phyloP scores from a whole-genome alignment of 805 yeast genomes.

The Candida railenensis region DNA sequence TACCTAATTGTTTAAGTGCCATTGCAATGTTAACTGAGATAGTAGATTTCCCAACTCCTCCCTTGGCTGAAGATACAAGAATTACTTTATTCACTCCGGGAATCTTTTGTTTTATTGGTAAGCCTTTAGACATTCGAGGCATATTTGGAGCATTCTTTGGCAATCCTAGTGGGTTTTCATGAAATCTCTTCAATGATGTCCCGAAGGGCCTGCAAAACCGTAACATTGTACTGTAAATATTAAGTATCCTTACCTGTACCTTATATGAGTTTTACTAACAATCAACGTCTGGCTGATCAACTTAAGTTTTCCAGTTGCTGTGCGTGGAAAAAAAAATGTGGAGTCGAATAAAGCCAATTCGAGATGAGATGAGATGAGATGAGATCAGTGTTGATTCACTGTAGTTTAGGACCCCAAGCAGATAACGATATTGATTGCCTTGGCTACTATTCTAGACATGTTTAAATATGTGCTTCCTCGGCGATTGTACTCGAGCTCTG shows the following conservation, averaged over 20 bases:
- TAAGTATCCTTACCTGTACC: too few relatives aligned
- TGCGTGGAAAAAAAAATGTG: background rate
- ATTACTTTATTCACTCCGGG: constrained; percentile 62
- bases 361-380: background rate
- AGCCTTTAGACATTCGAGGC: constrained; percentile 47
- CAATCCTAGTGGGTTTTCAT: constrained; percentile 43
- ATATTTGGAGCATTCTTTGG: constrained; percentile 21
- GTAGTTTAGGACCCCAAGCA: too few relatives aligned
- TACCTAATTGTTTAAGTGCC: constrained; percentile 52
- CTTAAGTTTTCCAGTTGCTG: background rate
- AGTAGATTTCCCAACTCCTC: constrained; percentile 82
- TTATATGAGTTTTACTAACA: too few relatives aligned
- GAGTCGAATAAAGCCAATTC: too few relatives aligned
- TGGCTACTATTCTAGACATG: background rate
- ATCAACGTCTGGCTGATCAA: too few relatives aligned
- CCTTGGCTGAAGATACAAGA: constrained; percentile 74
- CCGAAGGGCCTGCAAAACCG: background rate
- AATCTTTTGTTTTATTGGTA: constrained; percentile 55
- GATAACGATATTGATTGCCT: background rate
- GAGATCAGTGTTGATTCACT: too few relatives aligned
- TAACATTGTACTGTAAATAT: background rate
- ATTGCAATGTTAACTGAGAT: constrained; percentile 69
- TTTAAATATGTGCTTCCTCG: background rate
- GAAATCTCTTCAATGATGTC: constrained; percentile 9
- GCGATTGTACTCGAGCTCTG: background rate